A percentile compares a stretch with the other conserved stretches of the same genome.
Evolutionary conservation across 345 rosid species (phyloP).

Genomic region (Punica granatum): DNA sequence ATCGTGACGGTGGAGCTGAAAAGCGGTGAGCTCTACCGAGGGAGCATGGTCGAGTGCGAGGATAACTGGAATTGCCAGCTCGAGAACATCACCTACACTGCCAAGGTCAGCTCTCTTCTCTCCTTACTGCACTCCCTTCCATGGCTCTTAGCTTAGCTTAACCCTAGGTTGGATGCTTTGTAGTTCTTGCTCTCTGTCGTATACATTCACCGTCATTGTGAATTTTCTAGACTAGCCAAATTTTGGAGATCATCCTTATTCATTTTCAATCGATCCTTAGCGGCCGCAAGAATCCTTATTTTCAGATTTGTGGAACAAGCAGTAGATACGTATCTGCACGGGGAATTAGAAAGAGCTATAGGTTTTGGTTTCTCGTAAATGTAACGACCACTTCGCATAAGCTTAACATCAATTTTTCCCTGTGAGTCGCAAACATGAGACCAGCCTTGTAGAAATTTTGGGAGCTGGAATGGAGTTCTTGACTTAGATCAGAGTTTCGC

Average conservation of each 20-base stretch:
- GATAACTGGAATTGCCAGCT: slow-evolving; percentile 27
- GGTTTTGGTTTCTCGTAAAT: neutral
- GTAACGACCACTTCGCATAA: neutral
- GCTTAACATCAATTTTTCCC: neutral
- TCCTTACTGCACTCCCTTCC: neutral
- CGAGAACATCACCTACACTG: slow-evolving; percentile 25
- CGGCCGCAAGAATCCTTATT: neutral
- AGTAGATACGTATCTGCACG: no score
- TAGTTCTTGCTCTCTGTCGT: neutral
- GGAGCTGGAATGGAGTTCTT: neutral
- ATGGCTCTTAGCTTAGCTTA: neutral
- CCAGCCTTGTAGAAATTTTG: neutral
- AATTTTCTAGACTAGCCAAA: neutral
- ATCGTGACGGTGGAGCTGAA: slow-evolving; percentile 21
- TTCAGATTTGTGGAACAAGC: neutral
- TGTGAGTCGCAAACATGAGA: neutral
- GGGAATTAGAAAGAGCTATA: no score
- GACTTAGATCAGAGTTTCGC: neutral
- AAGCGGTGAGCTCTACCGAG: slow-evolving; percentile 24
- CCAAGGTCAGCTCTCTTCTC: slow-evolving; percentile 7
- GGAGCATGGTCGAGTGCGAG: slow-evolving; percentile 24
- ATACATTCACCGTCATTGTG: neutral
- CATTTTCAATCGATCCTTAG: neutral
- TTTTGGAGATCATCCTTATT: neutral
- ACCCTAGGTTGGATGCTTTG: neutral